These are phyloP conservation scores for Chenopodium album DNA, from an alignment of 148 eudicot species.

Conservation along the genomic window DNA sequence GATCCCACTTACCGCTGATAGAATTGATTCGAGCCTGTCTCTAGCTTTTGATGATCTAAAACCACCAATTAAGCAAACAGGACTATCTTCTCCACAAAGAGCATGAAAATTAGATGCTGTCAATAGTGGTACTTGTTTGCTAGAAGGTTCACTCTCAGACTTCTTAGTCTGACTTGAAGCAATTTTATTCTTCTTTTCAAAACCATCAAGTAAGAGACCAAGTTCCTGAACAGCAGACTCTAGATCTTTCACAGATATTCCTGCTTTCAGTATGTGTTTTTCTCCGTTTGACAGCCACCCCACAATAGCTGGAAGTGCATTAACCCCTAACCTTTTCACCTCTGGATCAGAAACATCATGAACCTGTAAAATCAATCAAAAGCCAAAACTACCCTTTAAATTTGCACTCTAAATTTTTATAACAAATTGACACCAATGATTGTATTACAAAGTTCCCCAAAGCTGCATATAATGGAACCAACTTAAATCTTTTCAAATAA, in stretches of 20 bases:
- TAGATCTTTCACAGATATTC: constrained; percentile 69
- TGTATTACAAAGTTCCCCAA: neutral
- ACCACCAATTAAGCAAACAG: constrained; percentile 86
- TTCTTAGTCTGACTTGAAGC: constrained; percentile 46
- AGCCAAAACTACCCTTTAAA: neutral
- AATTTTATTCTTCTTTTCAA: constrained; percentile 68
- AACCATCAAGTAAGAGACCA: constrained; percentile 56
- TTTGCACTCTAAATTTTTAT: neutral
- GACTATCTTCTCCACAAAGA: constrained; percentile 64
- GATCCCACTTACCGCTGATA: constrained; percentile 51
- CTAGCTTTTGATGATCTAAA: constrained; percentile 61
- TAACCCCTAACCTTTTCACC: constrained; percentile 58
- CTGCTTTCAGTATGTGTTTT: constrained; percentile 62
- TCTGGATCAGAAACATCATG: constrained; percentile 61
- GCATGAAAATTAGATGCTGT: constrained; percentile 54
- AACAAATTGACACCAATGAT: neutral
- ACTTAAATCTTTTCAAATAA: neutral
- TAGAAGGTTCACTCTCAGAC: constrained; percentile 43
- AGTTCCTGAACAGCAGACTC: constrained; percentile 84
- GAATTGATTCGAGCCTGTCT: constrained; percentile 51
- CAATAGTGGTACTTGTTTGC: constrained; percentile 49
- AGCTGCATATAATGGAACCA: neutral
- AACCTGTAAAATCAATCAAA: constrained; percentile 43
- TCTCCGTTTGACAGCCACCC: constrained; percentile 91
- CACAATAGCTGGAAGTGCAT: constrained; percentile 81